These are phyloP conservation scores for Beauveria pseudobassiana DNA, from an alignment of 2,329 filamentous ascomycete genomes.

Conservation along the genomic window DNA sequence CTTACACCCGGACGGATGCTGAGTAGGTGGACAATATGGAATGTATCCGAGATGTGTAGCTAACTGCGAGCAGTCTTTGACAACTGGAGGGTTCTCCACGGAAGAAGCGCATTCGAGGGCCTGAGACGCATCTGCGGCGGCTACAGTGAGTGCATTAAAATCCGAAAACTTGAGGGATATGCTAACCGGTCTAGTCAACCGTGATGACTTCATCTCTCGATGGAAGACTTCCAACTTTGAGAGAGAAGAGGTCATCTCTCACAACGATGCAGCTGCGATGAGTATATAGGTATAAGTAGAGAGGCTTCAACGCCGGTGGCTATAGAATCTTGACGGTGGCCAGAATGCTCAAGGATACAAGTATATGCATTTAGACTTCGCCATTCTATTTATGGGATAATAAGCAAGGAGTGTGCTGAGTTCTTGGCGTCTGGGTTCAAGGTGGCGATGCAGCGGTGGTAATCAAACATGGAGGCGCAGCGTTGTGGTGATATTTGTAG, in stretches of 20 bases:
- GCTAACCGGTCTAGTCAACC: conserved; percentile 49
- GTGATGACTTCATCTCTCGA: conserved; percentile 73
- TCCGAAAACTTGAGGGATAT: not conserved
- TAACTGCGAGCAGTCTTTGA: conserved; percentile 64
- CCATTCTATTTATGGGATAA: not conserved
- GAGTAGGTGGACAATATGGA: conserved; percentile 43
- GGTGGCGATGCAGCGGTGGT: too few species aligned
- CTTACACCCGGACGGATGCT: conserved; percentile 70
- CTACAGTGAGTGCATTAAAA: conserved; percentile 59
- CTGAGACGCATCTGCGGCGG: conserved; percentile 82
- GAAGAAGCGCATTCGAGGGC: conserved; percentile 74
- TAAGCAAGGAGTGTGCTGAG: not conserved
- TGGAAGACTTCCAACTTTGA: conserved; percentile 64
- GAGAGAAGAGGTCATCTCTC: conserved; percentile 35
- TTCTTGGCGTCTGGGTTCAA: not conserved
- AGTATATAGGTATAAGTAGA: not conserved
- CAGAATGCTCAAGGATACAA: not conserved
- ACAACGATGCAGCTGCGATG: conserved; percentile 25
- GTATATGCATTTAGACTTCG: not conserved
- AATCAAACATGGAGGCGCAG: too few species aligned
- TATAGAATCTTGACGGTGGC: not conserved
- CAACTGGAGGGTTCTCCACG: conserved; percentile 92
- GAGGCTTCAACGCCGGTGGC: not conserved
- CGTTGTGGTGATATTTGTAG: too few species aligned
- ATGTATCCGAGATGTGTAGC: not conserved